Conservation (phyloP, 345 rosid genomes). For the Populus ilicifolia region DNA sequence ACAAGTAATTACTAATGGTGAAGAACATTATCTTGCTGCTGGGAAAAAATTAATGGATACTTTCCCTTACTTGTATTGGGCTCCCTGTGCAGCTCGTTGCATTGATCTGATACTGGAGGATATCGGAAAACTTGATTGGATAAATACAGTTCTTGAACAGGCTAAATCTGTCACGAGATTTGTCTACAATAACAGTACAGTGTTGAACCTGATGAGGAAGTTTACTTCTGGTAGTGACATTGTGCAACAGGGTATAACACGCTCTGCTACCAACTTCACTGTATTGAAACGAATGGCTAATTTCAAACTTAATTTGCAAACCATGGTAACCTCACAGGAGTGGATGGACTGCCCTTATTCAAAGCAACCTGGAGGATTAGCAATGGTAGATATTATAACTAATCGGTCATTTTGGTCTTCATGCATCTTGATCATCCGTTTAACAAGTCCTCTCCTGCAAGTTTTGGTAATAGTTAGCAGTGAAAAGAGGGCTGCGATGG, state of each 20-base stretch:
- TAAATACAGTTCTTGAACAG: slow-evolving; percentile 56
- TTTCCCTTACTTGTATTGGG: slow-evolving; percentile 78
- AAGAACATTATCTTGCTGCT: slow-evolving; percentile 50
- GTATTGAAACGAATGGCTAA: slow-evolving; percentile 55
- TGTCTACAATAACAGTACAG: slow-evolving; percentile 62
- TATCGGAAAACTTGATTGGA: slow-evolving; percentile 62
- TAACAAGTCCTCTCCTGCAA: slow-evolving; percentile 65
- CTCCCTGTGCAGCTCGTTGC: slow-evolving; percentile 76
- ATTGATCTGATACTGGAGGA: slow-evolving; percentile 77
- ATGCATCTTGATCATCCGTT: slow-evolving; percentile 39
- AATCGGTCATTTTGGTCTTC: slow-evolving; percentile 80
- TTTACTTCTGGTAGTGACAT: slow-evolving; percentile 71
- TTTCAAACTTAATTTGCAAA: slow-evolving; percentile 59
- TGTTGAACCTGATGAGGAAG: slow-evolving; percentile 71
- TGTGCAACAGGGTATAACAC: slow-evolving; percentile 54
- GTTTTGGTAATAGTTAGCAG: slow-evolving; percentile 52
- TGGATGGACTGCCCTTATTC: slow-evolving; percentile 73
- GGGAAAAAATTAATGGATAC: slow-evolving; percentile 60
- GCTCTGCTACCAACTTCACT: slow-evolving; percentile 64
- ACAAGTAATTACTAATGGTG: slow-evolving; percentile 77
- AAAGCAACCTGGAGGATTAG: slow-evolving; percentile 67
- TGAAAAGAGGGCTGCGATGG: slow-evolving; percentile 78
- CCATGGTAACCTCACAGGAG: slow-evolving; percentile 81
- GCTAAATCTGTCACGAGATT: slow-evolving; percentile 78
- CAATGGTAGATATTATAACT: slow-evolving; percentile 56